These are phyloP conservation scores for Tricholoma terreum DNA, from an alignment of 768 basidiomycete species.

Conservation along the genomic window DNA sequence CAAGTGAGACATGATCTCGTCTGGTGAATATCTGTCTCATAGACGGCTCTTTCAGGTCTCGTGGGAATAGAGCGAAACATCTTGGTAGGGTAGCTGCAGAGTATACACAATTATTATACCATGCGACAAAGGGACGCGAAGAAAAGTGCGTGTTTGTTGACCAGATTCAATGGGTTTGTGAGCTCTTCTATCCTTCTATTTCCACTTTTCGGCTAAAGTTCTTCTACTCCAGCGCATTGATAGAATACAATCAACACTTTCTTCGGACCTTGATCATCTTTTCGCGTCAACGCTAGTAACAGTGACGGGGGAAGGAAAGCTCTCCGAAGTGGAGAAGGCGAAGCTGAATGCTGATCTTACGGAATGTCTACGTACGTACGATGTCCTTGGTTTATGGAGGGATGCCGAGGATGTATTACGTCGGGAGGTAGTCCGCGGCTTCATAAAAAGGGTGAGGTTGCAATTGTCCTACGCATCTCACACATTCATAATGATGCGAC, in stretches of 20 bases:
- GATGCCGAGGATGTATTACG: constrained; percentile 88
- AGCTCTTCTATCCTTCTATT: constrained; percentile 13
- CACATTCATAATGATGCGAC: constrained; percentile 3
- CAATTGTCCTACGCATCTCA: background rate
- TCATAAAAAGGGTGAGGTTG: constrained; percentile 67
- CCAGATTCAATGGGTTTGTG: constrained; percentile 80
- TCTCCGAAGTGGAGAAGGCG: constrained; percentile 60
- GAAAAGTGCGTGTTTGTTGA: constrained; percentile 80
- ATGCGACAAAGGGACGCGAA: constrained; percentile 73
- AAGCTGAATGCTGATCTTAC: constrained; percentile 65
- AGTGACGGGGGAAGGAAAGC: constrained; percentile 46
- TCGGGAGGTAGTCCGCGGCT: constrained; percentile 65
- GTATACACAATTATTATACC: constrained; percentile 90
- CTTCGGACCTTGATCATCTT: constrained; percentile 81
- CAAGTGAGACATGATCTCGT: constrained; percentile 26
- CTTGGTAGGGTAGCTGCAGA: constrained; percentile 83
- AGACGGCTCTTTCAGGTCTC: constrained; percentile 38
- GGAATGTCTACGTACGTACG: constrained; percentile 80
- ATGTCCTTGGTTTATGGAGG: constrained; percentile 74
- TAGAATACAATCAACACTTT: constrained; percentile 79
- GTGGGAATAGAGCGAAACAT: constrained; percentile 72
- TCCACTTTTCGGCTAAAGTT: constrained; percentile 5
- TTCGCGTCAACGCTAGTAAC: constrained; percentile 61
- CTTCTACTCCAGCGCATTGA: constrained; percentile 58
- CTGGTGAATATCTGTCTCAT: background rate